A percentile compares a stretch with the other conserved stretches of the same genome.
phyloP scores from a whole-genome alignment of 2,329 filamentous ascomycete genomes.

The Arthroderma sp. region DNA sequence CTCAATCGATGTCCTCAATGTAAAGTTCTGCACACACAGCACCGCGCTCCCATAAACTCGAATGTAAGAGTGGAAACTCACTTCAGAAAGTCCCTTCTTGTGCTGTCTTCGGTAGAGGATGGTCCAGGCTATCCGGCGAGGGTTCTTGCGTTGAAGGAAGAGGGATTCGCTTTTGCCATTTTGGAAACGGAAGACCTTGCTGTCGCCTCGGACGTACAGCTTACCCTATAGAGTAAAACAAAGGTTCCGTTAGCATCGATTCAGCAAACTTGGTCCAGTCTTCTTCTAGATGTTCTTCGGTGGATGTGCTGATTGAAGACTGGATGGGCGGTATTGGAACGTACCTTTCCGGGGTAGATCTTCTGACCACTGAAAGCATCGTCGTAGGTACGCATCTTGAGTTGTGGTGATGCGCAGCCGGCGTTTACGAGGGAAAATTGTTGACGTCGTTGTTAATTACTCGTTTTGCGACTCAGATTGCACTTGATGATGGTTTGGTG shows the following conservation, averaged over 20 bases:
- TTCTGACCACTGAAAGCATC: conserved; percentile 65
- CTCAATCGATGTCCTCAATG: conserved; percentile 1
- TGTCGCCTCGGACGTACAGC: conserved; percentile 98
- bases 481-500: conserved; percentile 30
- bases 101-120: conserved; percentile 96
- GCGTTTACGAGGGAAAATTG: conserved; percentile 26
- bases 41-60: not conserved
- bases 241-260: conserved; percentile 11
- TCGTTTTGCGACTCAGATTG: conserved; percentile 19
- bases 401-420: conserved; percentile 32
- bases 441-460: conserved; percentile 31
- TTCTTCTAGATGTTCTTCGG: not conserved
- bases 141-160: conserved; percentile 99
- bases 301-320: not conserved
- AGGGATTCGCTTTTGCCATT: conserved; percentile 99
- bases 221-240: conserved; percentile 60
- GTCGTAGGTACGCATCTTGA: conserved; percentile 65
- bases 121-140: conserved; percentile 97
- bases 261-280: not conserved
- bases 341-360: conserved; percentile 71
- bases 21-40: not conserved
- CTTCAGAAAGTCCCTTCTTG: conserved; percentile 99
- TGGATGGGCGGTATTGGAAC: conserved; percentile 21
- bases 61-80: conserved; percentile 41
- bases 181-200: conserved; percentile 99